Evolutionary conservation across 2,329 filamentous ascomycete species (phyloP).

Genomic region (Sclerotinia minor): DNA sequence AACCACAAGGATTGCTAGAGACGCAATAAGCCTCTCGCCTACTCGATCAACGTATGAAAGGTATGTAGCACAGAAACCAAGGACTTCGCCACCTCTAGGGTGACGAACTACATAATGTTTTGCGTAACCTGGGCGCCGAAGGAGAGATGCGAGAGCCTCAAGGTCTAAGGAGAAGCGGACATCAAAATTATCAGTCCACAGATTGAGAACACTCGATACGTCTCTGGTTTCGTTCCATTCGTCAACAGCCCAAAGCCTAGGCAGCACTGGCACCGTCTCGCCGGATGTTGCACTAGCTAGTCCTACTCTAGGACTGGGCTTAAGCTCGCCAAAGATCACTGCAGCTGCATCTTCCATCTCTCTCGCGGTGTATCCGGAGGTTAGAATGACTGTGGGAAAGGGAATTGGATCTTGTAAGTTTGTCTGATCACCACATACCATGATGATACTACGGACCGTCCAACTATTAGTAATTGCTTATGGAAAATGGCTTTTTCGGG

Average conservation of each 20-base stretch:
- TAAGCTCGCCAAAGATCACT: slow-evolving; percentile 50
- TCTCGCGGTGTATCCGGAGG: slow-evolving; percentile 49
- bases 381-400: slow-evolving; percentile 55
- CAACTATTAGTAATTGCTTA: slow-evolving; percentile 1
- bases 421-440: slow-evolving; percentile 52
- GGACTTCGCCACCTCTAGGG: slow-evolving; percentile 46
- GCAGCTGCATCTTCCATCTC: slow-evolving; percentile 54
- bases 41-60: slow-evolving; percentile 57
- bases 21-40: slow-evolving; percentile 55
- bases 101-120: slow-evolving; percentile 58
- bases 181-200: slow-evolving; percentile 37
- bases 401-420: slow-evolving; percentile 44
- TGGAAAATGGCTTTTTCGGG: neutral
- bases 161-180: slow-evolving; percentile 49
- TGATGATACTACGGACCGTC: slow-evolving; percentile 45
- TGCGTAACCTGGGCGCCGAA: slow-evolving; percentile 56
- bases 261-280: slow-evolving; percentile 17
- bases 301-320: slow-evolving; percentile 10
- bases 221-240: slow-evolving; percentile 39
- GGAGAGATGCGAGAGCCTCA: slow-evolving; percentile 48
- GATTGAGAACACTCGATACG: slow-evolving; percentile 32
- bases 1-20: slow-evolving; percentile 56
- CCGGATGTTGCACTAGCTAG: neutral
- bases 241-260: slow-evolving; percentile 39
- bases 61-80: slow-evolving; percentile 63